Base-by-base conservation (phyloP, 1,284 basidiomycete species). In the Tilletia walkeri region DNA sequence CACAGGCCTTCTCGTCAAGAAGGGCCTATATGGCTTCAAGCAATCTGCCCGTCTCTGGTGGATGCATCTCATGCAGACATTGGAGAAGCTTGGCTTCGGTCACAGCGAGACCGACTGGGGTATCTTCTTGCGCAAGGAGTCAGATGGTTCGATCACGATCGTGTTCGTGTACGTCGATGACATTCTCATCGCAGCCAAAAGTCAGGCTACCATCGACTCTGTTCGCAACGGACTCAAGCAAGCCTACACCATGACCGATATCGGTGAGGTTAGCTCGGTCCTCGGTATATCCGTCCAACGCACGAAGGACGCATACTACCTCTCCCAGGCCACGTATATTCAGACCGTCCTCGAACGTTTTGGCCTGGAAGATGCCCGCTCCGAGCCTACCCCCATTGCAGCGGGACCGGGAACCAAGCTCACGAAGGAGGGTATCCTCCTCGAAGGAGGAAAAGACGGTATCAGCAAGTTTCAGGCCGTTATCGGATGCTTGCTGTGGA, bases 281-380 rank as follows among this genome's bases (percentile, higher is more conserved):
- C 50, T 53, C 24, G 50, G 50, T n/a, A 53, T 53, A 7, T 53
- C 50, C 50, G 50, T 53, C 50, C 18, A 18, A 30, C 50, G 50
- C 18, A 53, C 50, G n/a, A 53, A 53, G 50, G 50, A 53, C 50
- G 18, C 50, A 53, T n/a, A n/a, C 50, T 53, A 53, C 50, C 50
- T 53, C 24, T 7, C 7, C 50, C 50, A 53, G n/a, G 6, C 50
- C 50, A n/a, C 18, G 12, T 53, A 53, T 4, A 53, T 53, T 3
- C n/a, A 53, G 50, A 53, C n/a, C 50, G 50, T 53, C 24, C 50
- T 53, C 1, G 50, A 53, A 18, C 50, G 50, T 18, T 53, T 53
- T n/a, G 50, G 50, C 50, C 18, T 53, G n/a, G 50, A n/a, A 20
- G 50, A 53, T 10, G 18, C n/a, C 18, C 50, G 50, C 18, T 30